phyloP scores from a whole-genome alignment of 1,139 yeast genomes.

The Hanseniaspora uvarum region DNA sequence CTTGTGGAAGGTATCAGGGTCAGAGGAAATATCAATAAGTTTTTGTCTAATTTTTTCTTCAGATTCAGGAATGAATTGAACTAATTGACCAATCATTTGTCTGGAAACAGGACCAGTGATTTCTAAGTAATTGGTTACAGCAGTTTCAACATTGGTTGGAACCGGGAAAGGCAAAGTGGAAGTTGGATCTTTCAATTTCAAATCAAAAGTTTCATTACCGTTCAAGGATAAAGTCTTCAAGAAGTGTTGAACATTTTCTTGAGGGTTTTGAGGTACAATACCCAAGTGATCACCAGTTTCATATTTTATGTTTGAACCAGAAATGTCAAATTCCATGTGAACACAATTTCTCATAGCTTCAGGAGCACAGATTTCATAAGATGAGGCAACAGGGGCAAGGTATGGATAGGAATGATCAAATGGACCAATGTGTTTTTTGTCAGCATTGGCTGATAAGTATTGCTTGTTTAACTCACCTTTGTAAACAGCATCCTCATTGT shows the following conservation, averaged over 20 bases:
- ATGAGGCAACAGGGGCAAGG: conserved; percentile 51
- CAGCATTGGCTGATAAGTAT: conserved; percentile 34
- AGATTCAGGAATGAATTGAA: conserved; percentile 65
- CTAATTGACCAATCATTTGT: conserved; percentile 67
- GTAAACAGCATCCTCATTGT: conserved; percentile 42
- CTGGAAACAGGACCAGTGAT: conserved; percentile 91
- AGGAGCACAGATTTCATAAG: conserved; percentile 64
- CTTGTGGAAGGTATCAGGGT: conserved; percentile 57
- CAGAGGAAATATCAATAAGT: conserved; percentile 49
- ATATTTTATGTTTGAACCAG: conserved; percentile 66
- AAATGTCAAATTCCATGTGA: conserved; percentile 79
- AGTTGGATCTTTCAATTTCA: conserved; percentile 68
- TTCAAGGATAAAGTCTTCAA: conserved; percentile 52
- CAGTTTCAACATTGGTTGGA: conserved; percentile 84
- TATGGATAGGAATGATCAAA: conserved; percentile 77
- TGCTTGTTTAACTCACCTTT: conserved; percentile 75
- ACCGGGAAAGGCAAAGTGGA: conserved; percentile 71
- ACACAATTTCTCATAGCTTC: conserved; percentile 58
- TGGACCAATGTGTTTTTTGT: conserved; percentile 50
- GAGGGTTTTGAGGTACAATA: conserved; percentile 82
- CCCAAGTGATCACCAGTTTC: conserved; percentile 95
- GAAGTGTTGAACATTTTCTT: conserved; percentile 60
- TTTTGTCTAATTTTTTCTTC: conserved; percentile 43
- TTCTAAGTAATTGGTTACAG: conserved; percentile 77
- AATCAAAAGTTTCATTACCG: conserved; percentile 49